These are phyloP conservation scores for Clavariopsis aquatica DNA, from an alignment of 495 filamentous ascomycete species.

Conservation along the genomic window DNA sequence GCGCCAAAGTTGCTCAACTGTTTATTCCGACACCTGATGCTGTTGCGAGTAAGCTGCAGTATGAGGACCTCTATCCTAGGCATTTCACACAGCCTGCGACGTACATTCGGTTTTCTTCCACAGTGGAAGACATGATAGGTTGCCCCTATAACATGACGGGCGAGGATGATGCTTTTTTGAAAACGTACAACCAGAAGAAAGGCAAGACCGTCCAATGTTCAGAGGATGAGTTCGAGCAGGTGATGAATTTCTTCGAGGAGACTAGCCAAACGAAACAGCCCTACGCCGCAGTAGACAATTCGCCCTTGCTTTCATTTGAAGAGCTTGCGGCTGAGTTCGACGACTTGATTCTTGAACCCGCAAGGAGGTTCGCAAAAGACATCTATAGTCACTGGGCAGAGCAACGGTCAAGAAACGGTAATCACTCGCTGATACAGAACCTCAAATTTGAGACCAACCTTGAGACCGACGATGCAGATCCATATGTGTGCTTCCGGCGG, in stretches of 20 bases:
- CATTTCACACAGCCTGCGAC: slow-evolving; percentile 79
- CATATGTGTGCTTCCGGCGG: slow-evolving; percentile 96
- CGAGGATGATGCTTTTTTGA: slow-evolving; percentile 84
- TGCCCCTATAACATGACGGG: slow-evolving; percentile 89
- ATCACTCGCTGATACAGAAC: slow-evolving; percentile 66
- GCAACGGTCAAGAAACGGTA: slow-evolving; percentile 63
- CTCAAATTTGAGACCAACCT: slow-evolving; percentile 91
- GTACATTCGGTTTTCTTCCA: slow-evolving; percentile 97
- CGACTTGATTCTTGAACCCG: slow-evolving; percentile 63
- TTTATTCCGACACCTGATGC: slow-evolving; percentile 89
- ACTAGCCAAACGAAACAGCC: slow-evolving; percentile 78
- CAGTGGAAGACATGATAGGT: slow-evolving; percentile 89
- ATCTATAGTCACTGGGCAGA: slow-evolving; percentile 92
- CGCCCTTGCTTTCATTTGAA: slow-evolving; percentile 76
- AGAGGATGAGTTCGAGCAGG: slow-evolving; percentile 86
- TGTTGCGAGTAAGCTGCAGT: slow-evolving; percentile 69
- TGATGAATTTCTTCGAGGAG: slow-evolving; percentile 94
- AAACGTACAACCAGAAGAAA: slow-evolving; percentile 76
- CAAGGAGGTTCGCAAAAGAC: slow-evolving; percentile 74
- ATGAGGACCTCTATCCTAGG: slow-evolving; percentile 83
- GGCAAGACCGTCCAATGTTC: slow-evolving; percentile 65
- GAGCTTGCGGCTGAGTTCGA: slow-evolving; percentile 79
- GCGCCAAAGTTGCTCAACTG: slow-evolving; percentile 69
- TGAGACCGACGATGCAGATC: slow-evolving; percentile 93
- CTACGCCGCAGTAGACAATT: slow-evolving; percentile 79